Evolutionary conservation across 2,329 filamentous ascomycete genomes (phyloP).

Genomic region (Fusarium sterilihyphosum): DNA sequence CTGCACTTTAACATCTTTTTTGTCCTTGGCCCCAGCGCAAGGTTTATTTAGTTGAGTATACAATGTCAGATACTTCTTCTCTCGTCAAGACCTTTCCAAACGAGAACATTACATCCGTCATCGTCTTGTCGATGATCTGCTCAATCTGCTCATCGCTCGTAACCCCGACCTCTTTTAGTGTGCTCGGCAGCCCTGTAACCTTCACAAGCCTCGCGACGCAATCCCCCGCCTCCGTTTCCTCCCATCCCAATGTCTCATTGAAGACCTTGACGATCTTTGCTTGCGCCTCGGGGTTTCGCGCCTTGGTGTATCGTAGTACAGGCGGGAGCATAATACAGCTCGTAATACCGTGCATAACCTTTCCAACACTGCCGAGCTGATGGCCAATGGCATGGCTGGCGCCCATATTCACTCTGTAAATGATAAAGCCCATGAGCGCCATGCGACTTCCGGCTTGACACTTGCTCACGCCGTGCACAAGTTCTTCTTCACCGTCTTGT

Average conservation of each 20-base stretch:
- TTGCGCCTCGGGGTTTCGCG: background rate
- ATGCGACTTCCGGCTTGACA: constrained; percentile 22
- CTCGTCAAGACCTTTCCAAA: background rate
- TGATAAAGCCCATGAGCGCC: constrained; percentile 20
- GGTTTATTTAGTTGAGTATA: constrained; percentile 5
- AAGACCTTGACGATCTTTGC: background rate
- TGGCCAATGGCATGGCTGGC: constrained; percentile 17
- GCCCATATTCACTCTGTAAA: constrained; percentile 16
- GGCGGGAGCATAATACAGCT: constrained; percentile 17
- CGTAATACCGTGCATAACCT: constrained; percentile 18
- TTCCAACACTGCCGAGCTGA: constrained; percentile 15
- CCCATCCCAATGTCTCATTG: constrained; percentile 5
- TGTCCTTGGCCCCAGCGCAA: too few species aligned
- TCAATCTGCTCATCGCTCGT: constrained; percentile 2
- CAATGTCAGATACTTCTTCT: constrained; percentile 6
- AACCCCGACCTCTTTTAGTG: background rate
- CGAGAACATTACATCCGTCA: constrained; percentile 24
- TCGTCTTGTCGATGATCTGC: constrained; percentile 16
- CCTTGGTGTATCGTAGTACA: constrained; percentile 9
- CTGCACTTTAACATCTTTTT: background rate
- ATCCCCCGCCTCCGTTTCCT: background rate
- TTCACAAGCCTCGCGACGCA: background rate
- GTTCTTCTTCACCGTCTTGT: background rate
- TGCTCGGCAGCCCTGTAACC: background rate
- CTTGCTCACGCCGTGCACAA: background rate